phyloP scores from a whole-genome alignment of 2,329 filamentous ascomycete species.

The Westerdykella sp. region DNA sequence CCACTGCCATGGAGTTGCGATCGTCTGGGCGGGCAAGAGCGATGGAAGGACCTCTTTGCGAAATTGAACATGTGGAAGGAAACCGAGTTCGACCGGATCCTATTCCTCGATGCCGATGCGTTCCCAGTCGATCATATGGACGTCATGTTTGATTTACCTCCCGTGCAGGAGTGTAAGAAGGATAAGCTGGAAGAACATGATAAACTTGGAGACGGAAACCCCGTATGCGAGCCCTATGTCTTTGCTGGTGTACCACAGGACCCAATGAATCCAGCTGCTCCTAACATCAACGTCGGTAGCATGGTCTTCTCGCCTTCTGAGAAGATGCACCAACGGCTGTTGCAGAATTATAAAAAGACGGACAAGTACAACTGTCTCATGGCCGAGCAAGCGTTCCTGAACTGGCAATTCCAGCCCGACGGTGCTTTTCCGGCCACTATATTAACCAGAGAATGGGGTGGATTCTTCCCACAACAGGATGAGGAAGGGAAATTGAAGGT shows the following conservation, averaged over 20 bases:
- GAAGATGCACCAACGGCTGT: conserved; percentile 24
- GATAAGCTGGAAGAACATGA: conserved; percentile 21
- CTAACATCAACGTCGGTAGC: conserved; percentile 28
- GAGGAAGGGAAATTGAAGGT: conserved; percentile 24
- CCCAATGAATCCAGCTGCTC: conserved; percentile 5
- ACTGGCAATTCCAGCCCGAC: conserved; percentile 26
- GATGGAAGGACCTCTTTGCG: conserved; percentile 33
- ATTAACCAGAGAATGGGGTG: conserved; percentile 25
- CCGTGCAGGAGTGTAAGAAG: conserved; percentile 15
- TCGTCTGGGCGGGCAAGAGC: conserved; percentile 12
- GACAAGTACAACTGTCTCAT: conserved; percentile 25
- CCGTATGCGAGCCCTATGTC: conserved; percentile 25
- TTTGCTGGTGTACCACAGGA: conserved; percentile 24
- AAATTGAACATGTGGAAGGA: conserved; percentile 35
- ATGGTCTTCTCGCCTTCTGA: conserved; percentile 28
- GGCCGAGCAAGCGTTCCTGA: conserved; percentile 32
- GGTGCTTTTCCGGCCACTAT: conserved; percentile 23
- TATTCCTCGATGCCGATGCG: conserved; percentile 32
- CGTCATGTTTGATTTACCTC: conserved; percentile 23
- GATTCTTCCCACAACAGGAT: conserved; percentile 20
- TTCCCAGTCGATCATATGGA: conserved; percentile 28
- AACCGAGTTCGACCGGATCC: conserved; percentile 24
- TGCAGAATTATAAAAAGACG: conserved; percentile 30
- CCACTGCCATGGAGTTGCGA: conserved; percentile 25
- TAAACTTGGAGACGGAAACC: conserved; percentile 12